phyloP scores from a whole-genome alignment of 305 asterid species.

The Andrographis paniculata region DNA sequence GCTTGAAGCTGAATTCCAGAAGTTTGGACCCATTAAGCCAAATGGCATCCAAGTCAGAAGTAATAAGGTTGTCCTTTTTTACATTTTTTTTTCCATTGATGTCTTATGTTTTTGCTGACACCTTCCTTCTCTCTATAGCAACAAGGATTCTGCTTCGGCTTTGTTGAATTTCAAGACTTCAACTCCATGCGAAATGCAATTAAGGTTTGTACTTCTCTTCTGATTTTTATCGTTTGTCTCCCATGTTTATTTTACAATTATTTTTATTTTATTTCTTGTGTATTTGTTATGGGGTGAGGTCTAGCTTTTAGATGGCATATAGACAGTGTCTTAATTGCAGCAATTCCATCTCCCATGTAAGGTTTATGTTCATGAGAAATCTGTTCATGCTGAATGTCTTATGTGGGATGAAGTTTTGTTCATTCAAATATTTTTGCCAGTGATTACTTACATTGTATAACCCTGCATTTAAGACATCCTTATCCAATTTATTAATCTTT shows the following conservation, averaged over 20 bases:
- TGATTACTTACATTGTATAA: too few relatives aligned
- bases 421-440: too few relatives aligned
- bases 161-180: constrained; percentile 69
- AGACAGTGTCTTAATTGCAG: too few relatives aligned
- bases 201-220: constrained; percentile 40
- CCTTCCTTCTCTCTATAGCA: constrained; percentile 33
- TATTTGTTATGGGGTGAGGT: background rate
- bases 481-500: too few relatives aligned
- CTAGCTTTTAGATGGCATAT: too few relatives aligned
- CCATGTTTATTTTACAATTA: background rate
- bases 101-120: constrained; percentile 13
- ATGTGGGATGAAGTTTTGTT: too few relatives aligned
- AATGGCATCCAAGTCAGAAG: constrained; percentile 87
- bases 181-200: constrained; percentile 78
- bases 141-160: constrained; percentile 81
- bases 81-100: constrained; percentile 7
- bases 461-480: too few relatives aligned
- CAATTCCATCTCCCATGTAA: too few relatives aligned
- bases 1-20: constrained; percentile 72
- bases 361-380: too few relatives aligned
- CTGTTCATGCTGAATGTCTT: too few relatives aligned
- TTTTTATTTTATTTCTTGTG: background rate
- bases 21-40: constrained; percentile 65
- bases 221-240: constrained; percentile 8
- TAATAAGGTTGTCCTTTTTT: constrained; percentile 42